These are phyloP conservation scores for Saccharomycopsis sp. DNA, from an alignment of 805 yeast species.

Conservation along the genomic window DNA sequence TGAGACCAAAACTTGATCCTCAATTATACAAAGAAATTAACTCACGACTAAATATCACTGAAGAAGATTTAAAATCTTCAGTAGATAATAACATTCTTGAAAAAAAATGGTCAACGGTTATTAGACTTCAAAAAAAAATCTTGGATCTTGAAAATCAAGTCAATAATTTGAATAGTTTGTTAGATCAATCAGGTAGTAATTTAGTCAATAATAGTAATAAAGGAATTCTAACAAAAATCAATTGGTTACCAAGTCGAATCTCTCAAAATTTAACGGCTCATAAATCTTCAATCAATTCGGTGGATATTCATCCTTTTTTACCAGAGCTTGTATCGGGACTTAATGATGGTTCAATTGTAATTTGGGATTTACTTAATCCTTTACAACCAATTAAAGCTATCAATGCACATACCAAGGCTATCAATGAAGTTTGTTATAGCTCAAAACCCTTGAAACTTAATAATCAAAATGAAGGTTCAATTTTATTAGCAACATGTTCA, in stretches of 20 bases:
- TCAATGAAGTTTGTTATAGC: conserved; percentile 51
- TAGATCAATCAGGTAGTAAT: conserved; percentile 23
- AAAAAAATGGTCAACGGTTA: conserved; percentile 81
- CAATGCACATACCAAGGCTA: conserved; percentile 66
- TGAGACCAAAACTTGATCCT: conserved; percentile 6
- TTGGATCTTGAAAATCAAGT: conserved; percentile 58
- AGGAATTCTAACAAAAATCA: conserved; percentile 20
- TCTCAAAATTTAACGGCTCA: conserved; percentile 43
- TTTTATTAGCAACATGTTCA: conserved; percentile 36
- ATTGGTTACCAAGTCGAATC: conserved; percentile 54
- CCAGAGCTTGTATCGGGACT: conserved; percentile 57
- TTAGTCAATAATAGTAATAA: conserved; percentile 14
- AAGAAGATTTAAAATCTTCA: neutral
- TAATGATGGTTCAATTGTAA: conserved; percentile 58
- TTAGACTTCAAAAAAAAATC: conserved; percentile 65
- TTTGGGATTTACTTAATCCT: conserved; percentile 60
- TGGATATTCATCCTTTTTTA: conserved; percentile 66
- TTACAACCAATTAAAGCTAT: conserved; percentile 52
- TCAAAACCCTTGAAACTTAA: conserved; percentile 25
- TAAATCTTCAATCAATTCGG: conserved; percentile 46
- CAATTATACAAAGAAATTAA: conserved; percentile 2
- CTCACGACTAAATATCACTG: conserved; percentile 2
- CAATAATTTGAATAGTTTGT: conserved; percentile 35
- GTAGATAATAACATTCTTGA: conserved; percentile 35
- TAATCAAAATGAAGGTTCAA: conserved; percentile 14